phyloP scores from a whole-genome alignment of 371 early-diverging fungal species.

The Rhizopus sp. region DNA sequence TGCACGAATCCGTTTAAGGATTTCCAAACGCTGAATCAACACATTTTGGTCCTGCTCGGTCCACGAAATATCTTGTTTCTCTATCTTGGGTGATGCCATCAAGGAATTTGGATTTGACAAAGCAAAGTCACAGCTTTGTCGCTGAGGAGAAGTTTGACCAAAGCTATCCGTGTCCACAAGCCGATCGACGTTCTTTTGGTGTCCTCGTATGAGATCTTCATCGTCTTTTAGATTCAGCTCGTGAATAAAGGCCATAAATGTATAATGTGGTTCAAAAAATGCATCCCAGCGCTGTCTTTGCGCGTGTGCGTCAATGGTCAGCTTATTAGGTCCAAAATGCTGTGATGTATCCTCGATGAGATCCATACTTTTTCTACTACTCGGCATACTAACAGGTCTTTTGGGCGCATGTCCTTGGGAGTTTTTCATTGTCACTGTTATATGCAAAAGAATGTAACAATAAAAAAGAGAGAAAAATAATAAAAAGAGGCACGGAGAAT shows the following conservation, averaged over 20 bases:
- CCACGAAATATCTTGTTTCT: background rate
- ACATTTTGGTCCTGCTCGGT: constrained; percentile 9
- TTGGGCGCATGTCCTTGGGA: background rate
- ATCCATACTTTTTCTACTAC: constrained; percentile 24
- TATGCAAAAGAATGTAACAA: background rate
- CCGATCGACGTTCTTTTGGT: constrained; percentile 19
- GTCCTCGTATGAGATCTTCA: constrained; percentile 5
- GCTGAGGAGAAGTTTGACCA: background rate
- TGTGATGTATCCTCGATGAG: constrained; percentile 18
- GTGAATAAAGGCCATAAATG: constrained; percentile 24
- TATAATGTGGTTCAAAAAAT: constrained; percentile 29
- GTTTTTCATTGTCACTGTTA: background rate
- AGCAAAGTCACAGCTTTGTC: background rate
- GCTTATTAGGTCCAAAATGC: constrained; percentile 3
- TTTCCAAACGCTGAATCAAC: constrained; percentile 18
- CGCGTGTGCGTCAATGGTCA: constrained; percentile 8
- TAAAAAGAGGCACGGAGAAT: constrained; percentile 2
- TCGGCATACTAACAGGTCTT: background rate
- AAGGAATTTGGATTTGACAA: background rate
- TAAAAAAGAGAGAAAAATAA: background rate
- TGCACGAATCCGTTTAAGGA: constrained; percentile 21
- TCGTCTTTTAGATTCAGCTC: constrained; percentile 5
- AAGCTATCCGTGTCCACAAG: constrained; percentile 6
- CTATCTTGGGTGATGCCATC: background rate
- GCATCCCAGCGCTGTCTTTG: constrained; percentile 29